Percentiles rank a stretch among this genome's conserved stretches.
phyloP scores from a whole-genome alignment of 257 asterid genomes.

The Sherardia arvensis region DNA sequence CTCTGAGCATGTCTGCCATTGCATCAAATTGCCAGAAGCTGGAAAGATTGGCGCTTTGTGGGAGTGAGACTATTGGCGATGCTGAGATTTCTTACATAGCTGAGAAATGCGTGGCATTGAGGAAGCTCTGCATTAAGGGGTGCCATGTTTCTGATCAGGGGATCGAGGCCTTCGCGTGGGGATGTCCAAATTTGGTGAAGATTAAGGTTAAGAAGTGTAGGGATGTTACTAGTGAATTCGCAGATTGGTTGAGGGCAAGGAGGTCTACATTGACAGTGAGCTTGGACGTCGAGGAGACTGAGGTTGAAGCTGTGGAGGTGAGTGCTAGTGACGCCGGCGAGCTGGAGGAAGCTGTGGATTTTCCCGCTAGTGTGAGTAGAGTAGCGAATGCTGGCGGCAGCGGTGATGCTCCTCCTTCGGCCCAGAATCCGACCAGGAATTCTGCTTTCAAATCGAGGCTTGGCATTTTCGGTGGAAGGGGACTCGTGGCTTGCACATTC shows the following conservation, averaged over 20 bases:
- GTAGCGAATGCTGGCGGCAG: constrained; percentile 7
- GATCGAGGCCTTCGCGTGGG: constrained; percentile 65
- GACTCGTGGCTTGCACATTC: constrained; percentile 51
- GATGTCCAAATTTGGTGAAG: constrained; percentile 83
- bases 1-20: constrained; percentile 46
- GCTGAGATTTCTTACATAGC: constrained; percentile 66
- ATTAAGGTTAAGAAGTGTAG: constrained; percentile 79
- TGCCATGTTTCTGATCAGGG: constrained; percentile 72
- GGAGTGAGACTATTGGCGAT: constrained; percentile 84
- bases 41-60: constrained; percentile 85
- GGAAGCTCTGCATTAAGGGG: constrained; percentile 81
- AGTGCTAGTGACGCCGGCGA: constrained; percentile 51
- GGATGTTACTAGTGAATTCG: constrained; percentile 53
- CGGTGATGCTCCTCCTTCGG: constrained; percentile 26
- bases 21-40: constrained; percentile 62
- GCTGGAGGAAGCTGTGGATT: constrained; percentile 41
- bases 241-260: constrained; percentile 56
- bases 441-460: constrained; percentile 33
- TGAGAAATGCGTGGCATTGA: constrained; percentile 50
- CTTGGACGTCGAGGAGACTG: constrained; percentile 65
- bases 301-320: constrained; percentile 36
- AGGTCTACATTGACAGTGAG: constrained; percentile 51
- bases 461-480: constrained; percentile 44
- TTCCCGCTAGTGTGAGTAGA: constrained; percentile 26
- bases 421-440: constrained; percentile 29